These are phyloP conservation scores for Dactylella cylindrospora DNA, from an alignment of 2,329 filamentous ascomycete species.

Conservation along the genomic window DNA sequence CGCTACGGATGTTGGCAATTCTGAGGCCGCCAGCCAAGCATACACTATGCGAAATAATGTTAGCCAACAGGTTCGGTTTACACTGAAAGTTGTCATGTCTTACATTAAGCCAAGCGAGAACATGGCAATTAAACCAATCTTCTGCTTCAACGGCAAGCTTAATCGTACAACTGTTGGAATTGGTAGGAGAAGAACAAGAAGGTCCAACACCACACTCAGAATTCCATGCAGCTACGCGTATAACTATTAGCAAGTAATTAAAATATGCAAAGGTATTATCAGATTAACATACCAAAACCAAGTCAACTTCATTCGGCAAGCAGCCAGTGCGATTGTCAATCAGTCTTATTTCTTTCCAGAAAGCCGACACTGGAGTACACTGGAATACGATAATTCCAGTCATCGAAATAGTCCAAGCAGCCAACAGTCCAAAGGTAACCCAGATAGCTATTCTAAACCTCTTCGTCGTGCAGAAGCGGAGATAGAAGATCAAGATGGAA, in stretches of 20 bases:
- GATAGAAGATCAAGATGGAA: constrained; percentile 41
- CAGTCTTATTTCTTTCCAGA: constrained; percentile 40
- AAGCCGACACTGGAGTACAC: constrained; percentile 34
- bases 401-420: constrained; percentile 29
- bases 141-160: constrained; percentile 36
- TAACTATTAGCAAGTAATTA: background rate
- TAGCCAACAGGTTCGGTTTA: background rate
- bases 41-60: constrained; percentile 2
- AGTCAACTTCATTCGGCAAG: constrained; percentile 31
- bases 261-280: background rate
- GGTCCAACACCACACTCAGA: constrained; percentile 33
- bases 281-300: constrained; percentile 25
- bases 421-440: constrained; percentile 25
- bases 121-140: constrained; percentile 40
- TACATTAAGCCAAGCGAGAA: constrained; percentile 38
- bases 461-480: constrained; percentile 39
- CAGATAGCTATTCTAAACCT: constrained; percentile 34
- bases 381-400: constrained; percentile 42
- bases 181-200: constrained; percentile 34
- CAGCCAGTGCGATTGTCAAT: constrained; percentile 19
- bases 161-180: constrained; percentile 31
- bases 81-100: background rate
- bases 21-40: constrained; percentile 38
- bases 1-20: constrained; percentile 35
- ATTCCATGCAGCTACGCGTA: constrained; percentile 26